A percentile compares a stretch with the other conserved stretches of the same genome.
Evolutionary conservation across 768 basidiomycete species (phyloP).

Genomic region (Lyophyllum decastes): DNA sequence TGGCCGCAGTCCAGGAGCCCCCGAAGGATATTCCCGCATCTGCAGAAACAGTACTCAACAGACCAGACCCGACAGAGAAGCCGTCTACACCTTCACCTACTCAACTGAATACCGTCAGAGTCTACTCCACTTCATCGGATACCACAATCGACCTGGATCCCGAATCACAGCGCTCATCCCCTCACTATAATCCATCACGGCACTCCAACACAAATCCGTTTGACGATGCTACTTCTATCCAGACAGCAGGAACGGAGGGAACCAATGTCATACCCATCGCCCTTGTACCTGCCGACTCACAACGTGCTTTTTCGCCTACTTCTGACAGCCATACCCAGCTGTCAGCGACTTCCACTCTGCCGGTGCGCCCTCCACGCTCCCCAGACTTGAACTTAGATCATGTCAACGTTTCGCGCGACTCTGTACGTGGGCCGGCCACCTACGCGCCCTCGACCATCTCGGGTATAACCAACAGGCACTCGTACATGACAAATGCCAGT

Average conservation of each 20-base stretch:
- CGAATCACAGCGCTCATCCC: slow-evolving; percentile 38
- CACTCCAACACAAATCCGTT: slow-evolving; percentile 66
- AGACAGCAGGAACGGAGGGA: slow-evolving; percentile 77
- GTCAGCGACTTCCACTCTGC: slow-evolving; percentile 42
- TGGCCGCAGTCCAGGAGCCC: slow-evolving; percentile 35
- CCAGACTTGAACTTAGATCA: slow-evolving; percentile 66
- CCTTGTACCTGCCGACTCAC: slow-evolving; percentile 63
- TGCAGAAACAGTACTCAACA: slow-evolving; percentile 75
- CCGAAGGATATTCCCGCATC: slow-evolving; percentile 69
- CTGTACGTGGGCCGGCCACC: slow-evolving; percentile 35
- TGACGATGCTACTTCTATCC: slow-evolving; percentile 76
- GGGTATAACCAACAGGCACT: slow-evolving; percentile 55
- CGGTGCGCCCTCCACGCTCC: slow-evolving; percentile 57
- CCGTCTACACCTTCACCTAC: slow-evolving; percentile 27
- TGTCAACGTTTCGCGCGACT: slow-evolving; percentile 59
- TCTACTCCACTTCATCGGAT: slow-evolving; percentile 47
- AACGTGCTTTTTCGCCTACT: slow-evolving; percentile 27
- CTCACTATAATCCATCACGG: slow-evolving; percentile 28
- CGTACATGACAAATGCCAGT: slow-evolving; percentile 75
- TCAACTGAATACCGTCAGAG: slow-evolving; percentile 44
- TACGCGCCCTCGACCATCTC: slow-evolving; percentile 54
- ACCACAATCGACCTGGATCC: slow-evolving; percentile 65
- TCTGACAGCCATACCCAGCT: slow-evolving; percentile 29
- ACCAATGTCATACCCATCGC: slow-evolving; percentile 90
- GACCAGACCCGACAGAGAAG: slow-evolving; percentile 83